These are phyloP conservation scores for Phytophthora pistaciae DNA, from an alignment of 352 stramenopile species.

Conservation along the genomic window DNA sequence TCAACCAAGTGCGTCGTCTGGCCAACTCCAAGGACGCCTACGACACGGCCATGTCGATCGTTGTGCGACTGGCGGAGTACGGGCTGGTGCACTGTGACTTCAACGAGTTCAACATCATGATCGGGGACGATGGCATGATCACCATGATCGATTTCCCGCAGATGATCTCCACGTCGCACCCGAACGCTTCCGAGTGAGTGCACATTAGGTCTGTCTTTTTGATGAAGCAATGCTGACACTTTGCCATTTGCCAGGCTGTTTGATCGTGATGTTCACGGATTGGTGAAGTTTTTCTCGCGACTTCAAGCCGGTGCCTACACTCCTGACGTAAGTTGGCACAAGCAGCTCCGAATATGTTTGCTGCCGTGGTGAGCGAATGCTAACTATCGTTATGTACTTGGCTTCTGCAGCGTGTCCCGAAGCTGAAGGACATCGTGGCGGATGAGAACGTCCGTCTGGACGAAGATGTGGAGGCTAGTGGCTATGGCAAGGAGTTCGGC, in stretches of 20 bases:
- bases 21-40: slow-evolving; percentile 97
- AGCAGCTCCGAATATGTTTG: too few relatives aligned
- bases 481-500: slow-evolving; percentile 83
- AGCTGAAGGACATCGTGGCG: slow-evolving; percentile 74
- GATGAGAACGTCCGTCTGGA: slow-evolving; percentile 72
- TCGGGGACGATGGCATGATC: slow-evolving; percentile 93
- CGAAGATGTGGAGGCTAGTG: slow-evolving; percentile 80
- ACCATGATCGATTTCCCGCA: slow-evolving; percentile 99
- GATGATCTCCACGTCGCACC: slow-evolving; percentile 99
- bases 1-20: slow-evolving; percentile 96
- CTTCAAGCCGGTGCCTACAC: slow-evolving; percentile 85
- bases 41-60: slow-evolving; percentile 95
- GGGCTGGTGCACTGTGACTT: slow-evolving; percentile 99
- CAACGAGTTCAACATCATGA: slow-evolving; percentile 99
- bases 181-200: slow-evolving; percentile 97
- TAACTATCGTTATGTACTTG: slow-evolving; percentile 4
- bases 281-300: slow-evolving; percentile 96
- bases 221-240: slow-evolving; percentile 9
- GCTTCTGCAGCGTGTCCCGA: slow-evolving; percentile 50
- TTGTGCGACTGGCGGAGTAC: slow-evolving; percentile 96
- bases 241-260: slow-evolving; percentile 72
- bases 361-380: background rate
- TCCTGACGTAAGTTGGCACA: slow-evolving; percentile 76
- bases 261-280: slow-evolving; percentile 96
- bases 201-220: background rate